Evolutionary conservation across 306 rosid genomes (phyloP), one percentile per base, ranked within the genome.

Genomic region (Cercis canadensis): DNA sequence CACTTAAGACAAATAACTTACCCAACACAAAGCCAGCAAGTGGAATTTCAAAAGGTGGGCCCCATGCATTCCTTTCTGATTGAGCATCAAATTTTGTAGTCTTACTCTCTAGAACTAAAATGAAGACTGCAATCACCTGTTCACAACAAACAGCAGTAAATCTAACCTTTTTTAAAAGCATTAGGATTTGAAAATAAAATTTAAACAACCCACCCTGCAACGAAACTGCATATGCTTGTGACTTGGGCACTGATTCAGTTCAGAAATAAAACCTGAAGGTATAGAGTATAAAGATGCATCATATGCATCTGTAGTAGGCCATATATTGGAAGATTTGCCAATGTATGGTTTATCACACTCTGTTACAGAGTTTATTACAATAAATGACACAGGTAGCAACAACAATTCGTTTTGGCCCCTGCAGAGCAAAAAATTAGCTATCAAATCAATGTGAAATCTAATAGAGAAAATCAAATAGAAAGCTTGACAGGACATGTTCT

Each of bases 21-120:
- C 97, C 98, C 83, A 94, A 67, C 69, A 90, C 63, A 84, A 94
- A 94, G 79, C 89, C 82, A 72, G 97, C 97, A 69, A 94, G 81
- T 2, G 92, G 90, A 77, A 94, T 86, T 80, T 87, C 87, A 71
- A 90, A 61, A 74, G 47, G 79, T 47, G 72, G 75, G n/a, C 70
- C 72, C 57, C 46, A 37, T 21, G 62, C 54, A 52, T 63, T 69
- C 41, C 15, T 8, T 52, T 74, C 77, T 31, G 78, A 57, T 76
- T 62, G 82, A 34, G 57, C 46, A 44, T 54, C 69, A 71, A 41
- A 66, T 67, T 19, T 70, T 47, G 73, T 29, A 16, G 69, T 43
- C 32, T 78, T 88, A 70, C 73, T 82, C 89, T 90, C 89, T 55
- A 94, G 55, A 76, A 94, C 79, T 78, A 90, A 24, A 62, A 80